Percentiles rank a stretch among this genome's conserved stretches.
Conservation (phyloP, 768 basidiomycete species). For the Tylopilus rubrobrunneus region DNA sequence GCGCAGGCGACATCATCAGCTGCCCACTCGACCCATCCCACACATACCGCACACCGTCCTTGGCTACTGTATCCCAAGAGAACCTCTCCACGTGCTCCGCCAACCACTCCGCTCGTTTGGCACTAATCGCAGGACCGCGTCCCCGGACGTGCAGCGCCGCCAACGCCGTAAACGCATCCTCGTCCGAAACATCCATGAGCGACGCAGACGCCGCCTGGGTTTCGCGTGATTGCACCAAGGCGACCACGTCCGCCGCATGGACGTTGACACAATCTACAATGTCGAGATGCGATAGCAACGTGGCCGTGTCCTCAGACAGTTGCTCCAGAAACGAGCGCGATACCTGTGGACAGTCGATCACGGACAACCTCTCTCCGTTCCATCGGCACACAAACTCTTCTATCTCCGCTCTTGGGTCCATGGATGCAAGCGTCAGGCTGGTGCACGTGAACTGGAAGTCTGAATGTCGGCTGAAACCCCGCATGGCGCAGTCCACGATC, state of each 20-base stretch:
- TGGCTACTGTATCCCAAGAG: conserved; percentile 9
- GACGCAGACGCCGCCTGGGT: neutral
- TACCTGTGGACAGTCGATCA: conserved; percentile 3
- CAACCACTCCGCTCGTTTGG: conserved; percentile 3
- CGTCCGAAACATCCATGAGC: too few relatives aligned
- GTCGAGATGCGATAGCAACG: neutral
- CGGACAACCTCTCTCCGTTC: conserved; percentile 2
- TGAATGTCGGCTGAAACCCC: neutral
- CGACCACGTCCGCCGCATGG: neutral
- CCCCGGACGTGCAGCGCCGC: conserved; percentile 2
- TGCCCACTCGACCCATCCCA: conserved; percentile 2
- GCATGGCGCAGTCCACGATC: conserved; percentile 1
- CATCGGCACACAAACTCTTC: conserved; percentile 6
- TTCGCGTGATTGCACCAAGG: conserved; percentile 5
- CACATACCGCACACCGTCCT: conserved; percentile 4
- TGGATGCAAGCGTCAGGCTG: conserved; percentile 4
- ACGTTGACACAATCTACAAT: conserved; percentile 11
- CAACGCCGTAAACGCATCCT: too few relatives aligned
- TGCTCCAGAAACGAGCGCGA: conserved; percentile 1
- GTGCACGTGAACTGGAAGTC: neutral
- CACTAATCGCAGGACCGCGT: conserved; percentile 3
- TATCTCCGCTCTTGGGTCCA: neutral
- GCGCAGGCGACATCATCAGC: neutral
- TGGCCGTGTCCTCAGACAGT: neutral
- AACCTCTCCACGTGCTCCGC: conserved; percentile 4